These are phyloP conservation scores for Clitopilus passeckerianus DNA, from an alignment of 768 basidiomycete genomes.

Conservation along the genomic window DNA sequence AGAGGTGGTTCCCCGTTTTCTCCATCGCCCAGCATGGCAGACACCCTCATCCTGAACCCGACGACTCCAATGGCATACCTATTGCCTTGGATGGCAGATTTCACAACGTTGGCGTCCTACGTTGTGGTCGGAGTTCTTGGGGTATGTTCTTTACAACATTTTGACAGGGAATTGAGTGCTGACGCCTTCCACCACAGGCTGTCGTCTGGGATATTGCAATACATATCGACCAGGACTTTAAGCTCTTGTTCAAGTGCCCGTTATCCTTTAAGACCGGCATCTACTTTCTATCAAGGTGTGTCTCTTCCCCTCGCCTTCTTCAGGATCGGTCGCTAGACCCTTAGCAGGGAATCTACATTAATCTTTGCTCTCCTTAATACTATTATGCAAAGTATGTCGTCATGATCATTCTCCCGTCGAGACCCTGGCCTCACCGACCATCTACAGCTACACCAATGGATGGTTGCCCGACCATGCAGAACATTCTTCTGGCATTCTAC, in stretches of 20 bases:
- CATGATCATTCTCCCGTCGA: background rate
- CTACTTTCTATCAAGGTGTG: conserved; percentile 5
- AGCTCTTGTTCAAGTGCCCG: conserved; percentile 2
- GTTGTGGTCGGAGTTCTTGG: conserved; percentile 3
- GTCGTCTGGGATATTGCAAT: conserved; percentile 5
- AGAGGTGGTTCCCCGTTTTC: background rate
- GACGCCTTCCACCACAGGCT: background rate
- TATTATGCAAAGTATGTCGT: conserved; percentile 3
- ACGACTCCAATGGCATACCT: conserved; percentile 6
- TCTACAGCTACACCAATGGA: background rate
- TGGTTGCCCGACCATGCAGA: background rate
- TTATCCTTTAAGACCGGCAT: background rate
- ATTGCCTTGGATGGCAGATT: background rate
- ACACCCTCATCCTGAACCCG: conserved; percentile 1
- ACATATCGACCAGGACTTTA: conserved; percentile 2
- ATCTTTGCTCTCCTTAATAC: conserved; percentile 3
- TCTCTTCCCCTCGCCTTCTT: background rate
- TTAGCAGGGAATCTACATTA: conserved; percentile 1
- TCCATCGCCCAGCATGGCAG: background rate
- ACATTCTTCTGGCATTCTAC: background rate
- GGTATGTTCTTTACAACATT: background rate
- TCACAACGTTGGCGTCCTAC: conserved; percentile 4
- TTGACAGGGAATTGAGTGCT: no score
- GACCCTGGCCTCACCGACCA: background rate
- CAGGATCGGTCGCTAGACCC: background rate